A percentile compares a stretch with the other conserved stretches of the same genome.
These are phyloP conservation scores for Mucor irregularis DNA, from an alignment of 371 early-diverging fungal genomes.

Conservation along the genomic window DNA sequence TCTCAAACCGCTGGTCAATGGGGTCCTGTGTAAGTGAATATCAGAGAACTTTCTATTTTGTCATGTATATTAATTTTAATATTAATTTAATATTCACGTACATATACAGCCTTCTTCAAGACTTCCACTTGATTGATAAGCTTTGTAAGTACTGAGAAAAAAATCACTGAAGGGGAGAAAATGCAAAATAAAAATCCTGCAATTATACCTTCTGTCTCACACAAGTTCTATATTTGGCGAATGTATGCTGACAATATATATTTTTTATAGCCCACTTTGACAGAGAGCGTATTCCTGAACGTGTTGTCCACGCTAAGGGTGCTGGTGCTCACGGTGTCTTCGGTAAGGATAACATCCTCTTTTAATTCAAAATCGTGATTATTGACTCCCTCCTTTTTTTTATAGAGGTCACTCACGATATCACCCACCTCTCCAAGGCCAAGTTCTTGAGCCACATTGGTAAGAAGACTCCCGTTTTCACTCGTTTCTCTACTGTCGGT, in stretches of 20 bases:
- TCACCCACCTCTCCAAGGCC: slow-evolving; percentile 71
- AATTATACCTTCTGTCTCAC: neutral
- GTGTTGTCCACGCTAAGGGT: slow-evolving; percentile 53
- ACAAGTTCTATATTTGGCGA: slow-evolving; percentile 6
- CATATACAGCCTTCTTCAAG: slow-evolving; percentile 54
- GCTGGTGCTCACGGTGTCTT: slow-evolving; percentile 70
- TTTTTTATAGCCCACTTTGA: slow-evolving; percentile 76
- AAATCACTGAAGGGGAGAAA: too few relatives aligned
- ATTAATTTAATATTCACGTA: neutral
- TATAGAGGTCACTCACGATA: slow-evolving; percentile 73
- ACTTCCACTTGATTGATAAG: slow-evolving; percentile 80
- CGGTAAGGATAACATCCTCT: slow-evolving; percentile 34
- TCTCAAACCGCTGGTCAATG: slow-evolving; percentile 62
- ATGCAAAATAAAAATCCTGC: slow-evolving; percentile 1
- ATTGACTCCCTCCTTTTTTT: neutral
- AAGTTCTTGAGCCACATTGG: slow-evolving; percentile 74
- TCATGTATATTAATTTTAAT: neutral
- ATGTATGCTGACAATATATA: slow-evolving; percentile 10
- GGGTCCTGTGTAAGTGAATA: slow-evolving; percentile 48
- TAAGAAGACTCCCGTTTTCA: slow-evolving; percentile 78
- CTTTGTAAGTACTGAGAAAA: slow-evolving; percentile 43
- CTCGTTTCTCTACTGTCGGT: slow-evolving; percentile 82
- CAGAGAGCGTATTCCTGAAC: slow-evolving; percentile 73
- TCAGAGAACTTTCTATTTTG: too few relatives aligned
- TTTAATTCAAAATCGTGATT: neutral